Conservation (phyloP, 2,329 filamentous ascomycete genomes). For the Fusarium napiforme region DNA sequence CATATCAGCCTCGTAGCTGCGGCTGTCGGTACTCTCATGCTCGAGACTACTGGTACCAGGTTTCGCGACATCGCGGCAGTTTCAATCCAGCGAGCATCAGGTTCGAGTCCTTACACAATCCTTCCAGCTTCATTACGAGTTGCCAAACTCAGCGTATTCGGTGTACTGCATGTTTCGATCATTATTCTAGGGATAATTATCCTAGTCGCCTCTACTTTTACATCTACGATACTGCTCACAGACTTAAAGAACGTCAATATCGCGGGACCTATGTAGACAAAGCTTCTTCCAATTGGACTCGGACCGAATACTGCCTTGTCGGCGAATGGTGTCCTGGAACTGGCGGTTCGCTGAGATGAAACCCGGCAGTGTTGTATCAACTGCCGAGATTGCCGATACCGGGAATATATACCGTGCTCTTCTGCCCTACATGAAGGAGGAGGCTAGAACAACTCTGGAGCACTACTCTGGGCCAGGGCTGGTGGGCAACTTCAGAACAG, state of each 20-base stretch:
- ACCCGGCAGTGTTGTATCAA: neutral
- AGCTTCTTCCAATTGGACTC: neutral
- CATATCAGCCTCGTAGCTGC: neutral
- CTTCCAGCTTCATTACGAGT: neutral
- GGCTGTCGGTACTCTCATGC: neutral
- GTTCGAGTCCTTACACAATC: neutral
- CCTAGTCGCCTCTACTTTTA: neutral
- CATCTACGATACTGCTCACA: neutral
- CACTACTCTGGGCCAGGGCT: neutral
- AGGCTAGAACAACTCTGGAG: neutral
- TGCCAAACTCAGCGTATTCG: fast-evolving
- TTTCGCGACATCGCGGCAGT: neutral
- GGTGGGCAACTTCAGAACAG: neutral
- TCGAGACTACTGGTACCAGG: neutral
- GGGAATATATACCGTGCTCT: neutral
- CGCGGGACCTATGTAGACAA: neutral
- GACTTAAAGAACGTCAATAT: neutral
- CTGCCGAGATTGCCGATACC: neutral
- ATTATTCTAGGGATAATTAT: too few species aligned
- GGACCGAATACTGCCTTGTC: neutral
- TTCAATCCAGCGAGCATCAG: neutral
- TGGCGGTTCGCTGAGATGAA: neutral
- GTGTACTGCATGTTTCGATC: fast-evolving
- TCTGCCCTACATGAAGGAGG: neutral
- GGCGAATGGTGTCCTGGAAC: neutral